These are phyloP conservation scores for Exophiala sideris DNA, from an alignment of 2,329 filamentous ascomycete genomes.

Conservation along the genomic window DNA sequence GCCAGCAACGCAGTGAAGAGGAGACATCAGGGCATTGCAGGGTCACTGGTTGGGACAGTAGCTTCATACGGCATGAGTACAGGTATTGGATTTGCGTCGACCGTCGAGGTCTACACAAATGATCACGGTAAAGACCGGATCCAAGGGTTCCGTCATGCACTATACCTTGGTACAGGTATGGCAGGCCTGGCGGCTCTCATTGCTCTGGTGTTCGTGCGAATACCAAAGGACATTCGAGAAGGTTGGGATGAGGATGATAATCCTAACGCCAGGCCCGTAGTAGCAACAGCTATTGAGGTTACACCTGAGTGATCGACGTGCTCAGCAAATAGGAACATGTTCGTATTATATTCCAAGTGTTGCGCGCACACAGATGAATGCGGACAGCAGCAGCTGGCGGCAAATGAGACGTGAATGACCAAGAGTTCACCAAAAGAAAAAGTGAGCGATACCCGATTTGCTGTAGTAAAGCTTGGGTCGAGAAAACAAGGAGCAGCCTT, in stretches of 20 bases:
- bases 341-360: too few relatives aligned
- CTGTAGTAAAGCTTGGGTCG: too few relatives aligned
- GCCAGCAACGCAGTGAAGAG: conserved; percentile 50
- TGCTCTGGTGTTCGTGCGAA: conserved; percentile 32
- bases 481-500: too few relatives aligned
- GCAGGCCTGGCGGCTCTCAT: conserved; percentile 25
- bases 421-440: too few relatives aligned
- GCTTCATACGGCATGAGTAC: conserved; percentile 43
- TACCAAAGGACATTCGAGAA: conserved; percentile 35
- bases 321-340: too few relatives aligned
- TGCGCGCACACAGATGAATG: too few relatives aligned
- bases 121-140: conserved; percentile 21
- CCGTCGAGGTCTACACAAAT: conserved; percentile 34
- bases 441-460: too few relatives aligned
- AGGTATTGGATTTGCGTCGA: conserved; percentile 46
- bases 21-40: conserved; percentile 37
- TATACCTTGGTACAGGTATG: conserved; percentile 7
- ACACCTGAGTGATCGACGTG: too few relatives aligned
- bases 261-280: too few relatives aligned
- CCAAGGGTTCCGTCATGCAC: conserved; percentile 32
- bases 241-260: conserved; percentile 31
- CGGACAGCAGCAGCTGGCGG: too few relatives aligned
- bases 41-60: conserved; percentile 48
- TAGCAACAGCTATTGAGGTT: too few relatives aligned
- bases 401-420: too few relatives aligned